Evolutionary conservation across 805 yeast species (phyloP).

Genomic region (Wickerhamiella nectarea): DNA sequence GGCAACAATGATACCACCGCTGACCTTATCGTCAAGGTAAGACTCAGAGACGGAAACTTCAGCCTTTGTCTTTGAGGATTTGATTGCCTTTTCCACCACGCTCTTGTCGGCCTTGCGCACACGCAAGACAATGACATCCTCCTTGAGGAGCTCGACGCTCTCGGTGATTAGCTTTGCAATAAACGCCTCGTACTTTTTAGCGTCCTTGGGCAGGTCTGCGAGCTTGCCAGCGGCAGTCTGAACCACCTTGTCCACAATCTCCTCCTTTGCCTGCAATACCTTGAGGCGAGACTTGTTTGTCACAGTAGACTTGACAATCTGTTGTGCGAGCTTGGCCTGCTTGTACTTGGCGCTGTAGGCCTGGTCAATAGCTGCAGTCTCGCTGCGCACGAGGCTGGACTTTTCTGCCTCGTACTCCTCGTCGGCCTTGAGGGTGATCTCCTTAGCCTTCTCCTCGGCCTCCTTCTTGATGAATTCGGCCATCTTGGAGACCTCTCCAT

Average conservation of each 20-base stretch:
- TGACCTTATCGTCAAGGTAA: conserved; percentile 45
- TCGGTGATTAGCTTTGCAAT: conserved; percentile 72
- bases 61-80: conserved; percentile 44
- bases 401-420: conserved; percentile 98
- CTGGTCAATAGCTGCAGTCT: conserved; percentile 75
- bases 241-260: conserved; percentile 60
- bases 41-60: conserved; percentile 44
- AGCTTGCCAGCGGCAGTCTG: conserved; percentile 53
- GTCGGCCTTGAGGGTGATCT: conserved; percentile 87
- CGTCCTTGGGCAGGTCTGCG: conserved; percentile 40
- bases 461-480: conserved; percentile 97
- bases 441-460: conserved; percentile 97
- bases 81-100: conserved; percentile 42
- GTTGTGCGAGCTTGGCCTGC: conserved; percentile 86
- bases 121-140: conserved; percentile 46
- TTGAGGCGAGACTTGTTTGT: conserved; percentile 91
- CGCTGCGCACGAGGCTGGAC: conserved; percentile 86
- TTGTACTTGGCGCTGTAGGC: conserved; percentile 70
- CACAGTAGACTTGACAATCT: conserved; percentile 87
- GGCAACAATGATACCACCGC: conserved; percentile 75
- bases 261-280: conserved; percentile 75
- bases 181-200: conserved; percentile 49
- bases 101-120: conserved; percentile 55
- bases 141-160: conserved; percentile 50
- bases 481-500: conserved; percentile 92